Base-by-base conservation (phyloP, 106 monocot species). In the Acorus calamus region DNA sequence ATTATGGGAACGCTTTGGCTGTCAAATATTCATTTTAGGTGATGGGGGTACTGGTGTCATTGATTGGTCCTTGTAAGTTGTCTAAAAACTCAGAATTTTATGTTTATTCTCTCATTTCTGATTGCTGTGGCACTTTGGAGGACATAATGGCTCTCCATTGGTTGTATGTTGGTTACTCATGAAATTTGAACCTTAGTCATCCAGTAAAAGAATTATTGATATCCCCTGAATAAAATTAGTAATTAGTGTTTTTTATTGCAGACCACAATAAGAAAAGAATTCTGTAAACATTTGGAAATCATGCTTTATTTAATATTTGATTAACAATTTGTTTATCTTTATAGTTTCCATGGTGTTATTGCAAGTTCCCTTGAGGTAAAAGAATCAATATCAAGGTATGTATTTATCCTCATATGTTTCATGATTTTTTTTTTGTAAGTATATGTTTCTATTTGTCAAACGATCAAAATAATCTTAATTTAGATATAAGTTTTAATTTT, bases 31-130 rank as follows among this genome's bases (percentile, higher is more conserved):
- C 6, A 14, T 80, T 66, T 57, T 85, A 47, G 14, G 11, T 13
- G 56, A 55, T 61, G 55, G 62, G 51, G 63, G 8, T n/a, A 67
- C 73, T 57, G 63, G 13, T 28, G 14, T 50, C 42, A 49, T 86
- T 75, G 93, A 86, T 61, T 94, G 93, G 89, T 84, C 86, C 80
- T 79, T 77, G 89, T 86, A 81, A 64, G 87, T 74, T 73, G 5
- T 51, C 44, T 63, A 14, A 46, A 28, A 28, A 54, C 47, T 46
- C 47, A 51, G 11, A 49, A 49, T 2, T 69, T 1, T 61, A 44
- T 3, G 28, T 11, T 3, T 11, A 8, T 10, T 66, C 9, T 4
- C 4, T 47, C 14, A 8, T 9, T 8, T 11, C 49, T 58, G 8
- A 12, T 4, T 11, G 4, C 5, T 46, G 12, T 28, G 0, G 28